Evolutionary conservation across 208 protist species (phyloP).

Genomic region (Leishmania martiniquensis): DNA sequence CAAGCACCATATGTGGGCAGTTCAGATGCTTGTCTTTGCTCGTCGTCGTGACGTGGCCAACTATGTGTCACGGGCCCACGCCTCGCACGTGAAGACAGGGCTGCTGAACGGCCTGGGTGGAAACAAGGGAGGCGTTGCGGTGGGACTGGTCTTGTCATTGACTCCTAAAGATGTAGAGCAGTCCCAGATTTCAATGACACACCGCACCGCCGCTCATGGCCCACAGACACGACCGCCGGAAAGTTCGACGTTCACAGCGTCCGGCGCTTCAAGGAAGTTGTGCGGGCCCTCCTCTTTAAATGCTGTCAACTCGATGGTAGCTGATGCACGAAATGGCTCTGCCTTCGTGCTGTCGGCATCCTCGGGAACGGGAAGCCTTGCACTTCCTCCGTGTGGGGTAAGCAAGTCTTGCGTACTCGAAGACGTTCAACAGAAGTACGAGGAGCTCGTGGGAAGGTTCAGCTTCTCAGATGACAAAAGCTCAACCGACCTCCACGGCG

Average conservation of each 20-base stretch:
- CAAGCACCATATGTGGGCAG: constrained; percentile 68
- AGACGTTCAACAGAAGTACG: constrained; percentile 10
- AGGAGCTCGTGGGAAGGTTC: neutral
- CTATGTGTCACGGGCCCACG: constrained; percentile 57
- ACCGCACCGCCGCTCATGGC: neutral
- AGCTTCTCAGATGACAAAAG: neutral
- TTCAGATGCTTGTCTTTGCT: constrained; percentile 86
- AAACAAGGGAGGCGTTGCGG: constrained; percentile 94
- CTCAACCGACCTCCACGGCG: neutral
- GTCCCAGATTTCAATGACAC: constrained; percentile 3
- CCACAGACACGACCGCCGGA: neutral
- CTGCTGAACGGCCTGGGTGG: constrained; percentile 70
- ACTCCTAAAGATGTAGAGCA: constrained; percentile 16
- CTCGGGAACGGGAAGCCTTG: neutral
- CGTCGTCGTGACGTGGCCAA: constrained; percentile 60
- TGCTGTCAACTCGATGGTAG: neutral
- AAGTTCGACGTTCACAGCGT: neutral
- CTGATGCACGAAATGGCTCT: neutral
- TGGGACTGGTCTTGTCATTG: constrained; percentile 74
- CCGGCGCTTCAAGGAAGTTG: too few species aligned
- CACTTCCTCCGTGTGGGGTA: neutral
- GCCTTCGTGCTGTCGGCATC: neutral
- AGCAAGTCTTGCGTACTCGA: constrained; percentile 1
- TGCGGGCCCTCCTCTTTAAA: too few species aligned
- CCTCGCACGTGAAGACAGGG: constrained; percentile 56